phyloP scores from a whole-genome alignment of 2,329 filamentous ascomycete species.

The Ustulina deusta region DNA sequence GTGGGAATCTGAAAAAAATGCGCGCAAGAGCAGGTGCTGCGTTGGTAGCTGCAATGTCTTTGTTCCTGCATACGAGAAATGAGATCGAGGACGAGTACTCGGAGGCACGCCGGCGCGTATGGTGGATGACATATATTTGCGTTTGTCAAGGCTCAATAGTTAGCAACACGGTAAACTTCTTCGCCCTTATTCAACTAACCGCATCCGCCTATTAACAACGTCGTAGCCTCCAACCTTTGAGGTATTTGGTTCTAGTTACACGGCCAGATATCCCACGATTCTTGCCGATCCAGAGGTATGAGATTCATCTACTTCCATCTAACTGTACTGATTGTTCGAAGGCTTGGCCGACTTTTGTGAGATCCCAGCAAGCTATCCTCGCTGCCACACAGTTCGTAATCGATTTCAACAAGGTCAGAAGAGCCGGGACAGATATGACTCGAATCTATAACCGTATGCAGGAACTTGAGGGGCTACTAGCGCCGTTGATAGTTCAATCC shows the following conservation, averaged over 20 bases:
- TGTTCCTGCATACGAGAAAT: conserved; percentile 57
- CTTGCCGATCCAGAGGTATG: conserved; percentile 57
- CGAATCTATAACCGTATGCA: conserved; percentile 57
- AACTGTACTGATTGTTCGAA: conserved; percentile 43
- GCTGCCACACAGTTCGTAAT: conserved; percentile 62
- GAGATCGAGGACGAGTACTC: conserved; percentile 56
- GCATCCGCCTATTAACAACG: conserved; percentile 11
- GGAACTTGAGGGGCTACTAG: conserved; percentile 55
- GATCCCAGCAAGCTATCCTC: conserved; percentile 62
- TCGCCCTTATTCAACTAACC: background rate
- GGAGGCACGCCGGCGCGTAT: conserved; percentile 61
- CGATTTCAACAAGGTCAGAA: conserved; percentile 59
- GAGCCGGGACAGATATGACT: conserved; percentile 54
- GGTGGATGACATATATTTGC: conserved; percentile 68
- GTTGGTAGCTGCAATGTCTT: conserved; percentile 59
- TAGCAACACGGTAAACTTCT: conserved; percentile 58
- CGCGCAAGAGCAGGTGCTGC: conserved; percentile 61
- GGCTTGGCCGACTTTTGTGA: conserved; percentile 59
- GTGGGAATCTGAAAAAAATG: conserved; percentile 66
- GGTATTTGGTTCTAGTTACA: conserved; percentile 59
- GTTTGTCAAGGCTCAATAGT: conserved; percentile 64
- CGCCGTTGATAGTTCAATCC: conserved; percentile 53
- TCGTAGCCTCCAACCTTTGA: conserved; percentile 58
- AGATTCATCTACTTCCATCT: conserved; percentile 2
- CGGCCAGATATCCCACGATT: conserved; percentile 57